A percentile compares a stretch with the other conserved stretches of the same genome.
Evolutionary conservation across 1,284 basidiomycete species (phyloP).

Genomic region (Ceratobasidium sp.): DNA sequence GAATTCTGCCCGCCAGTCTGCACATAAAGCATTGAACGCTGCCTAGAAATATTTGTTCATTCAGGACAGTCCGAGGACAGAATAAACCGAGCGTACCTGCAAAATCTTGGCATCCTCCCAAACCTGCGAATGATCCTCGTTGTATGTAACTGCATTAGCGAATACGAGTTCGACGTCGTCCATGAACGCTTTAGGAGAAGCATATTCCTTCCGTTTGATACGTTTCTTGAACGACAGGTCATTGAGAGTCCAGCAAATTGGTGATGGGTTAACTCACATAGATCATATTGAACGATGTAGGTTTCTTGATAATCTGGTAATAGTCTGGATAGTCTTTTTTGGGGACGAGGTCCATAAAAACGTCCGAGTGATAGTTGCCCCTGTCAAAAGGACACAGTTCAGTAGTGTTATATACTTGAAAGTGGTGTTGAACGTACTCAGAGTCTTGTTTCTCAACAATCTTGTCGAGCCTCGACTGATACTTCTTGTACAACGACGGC

Average conservation of each 20-base stretch:
- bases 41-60: constrained; percentile 4
- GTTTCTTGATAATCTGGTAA: constrained; percentile 84
- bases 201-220: constrained; percentile 79
- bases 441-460: constrained; percentile 74
- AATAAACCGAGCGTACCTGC: constrained; percentile 60
- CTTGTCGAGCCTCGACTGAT: constrained; percentile 65
- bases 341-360: constrained; percentile 87
- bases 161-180: constrained; percentile 90
- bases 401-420: constrained; percentile 25
- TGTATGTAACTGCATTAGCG: constrained; percentile 87
- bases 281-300: constrained; percentile 83
- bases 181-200: constrained; percentile 73
- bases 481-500: constrained; percentile 69
- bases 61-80: neutral
- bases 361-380: constrained; percentile 73
- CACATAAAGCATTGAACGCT: constrained; percentile 20
- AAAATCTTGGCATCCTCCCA: constrained; percentile 77
- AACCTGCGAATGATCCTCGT: constrained; percentile 77
- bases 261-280: constrained; percentile 64
- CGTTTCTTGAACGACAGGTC: constrained; percentile 65
- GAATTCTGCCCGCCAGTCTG: constrained; percentile 38
- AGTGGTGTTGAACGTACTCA: constrained; percentile 58
- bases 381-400: constrained; percentile 54
- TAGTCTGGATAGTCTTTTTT: constrained; percentile 84
- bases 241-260: neutral